phyloP scores from a whole-genome alignment of 2,329 filamentous ascomycete genomes.

The Trichophaea hybrida region DNA sequence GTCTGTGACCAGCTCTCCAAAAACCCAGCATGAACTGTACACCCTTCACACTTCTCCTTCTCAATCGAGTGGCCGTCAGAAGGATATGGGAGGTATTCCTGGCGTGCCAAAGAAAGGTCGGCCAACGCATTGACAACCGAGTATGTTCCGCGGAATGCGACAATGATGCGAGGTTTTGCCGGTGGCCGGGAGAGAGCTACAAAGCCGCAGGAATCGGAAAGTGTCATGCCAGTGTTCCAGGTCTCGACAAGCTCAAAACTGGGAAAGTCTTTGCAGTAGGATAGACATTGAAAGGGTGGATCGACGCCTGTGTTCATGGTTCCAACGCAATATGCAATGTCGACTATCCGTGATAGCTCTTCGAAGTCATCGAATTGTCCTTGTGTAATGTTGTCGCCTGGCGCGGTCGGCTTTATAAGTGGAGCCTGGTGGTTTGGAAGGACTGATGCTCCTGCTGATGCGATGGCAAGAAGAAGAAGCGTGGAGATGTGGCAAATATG shows the following conservation, averaged over 20 bases:
- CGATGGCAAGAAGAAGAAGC: not conserved
- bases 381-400: conserved; percentile 36
- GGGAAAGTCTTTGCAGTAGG: conserved; percentile 72
- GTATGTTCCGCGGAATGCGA: conserved; percentile 90
- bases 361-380: conserved; percentile 68
- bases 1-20: conserved; percentile 70
- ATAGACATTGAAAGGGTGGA: conserved; percentile 71
- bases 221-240: conserved; percentile 77
- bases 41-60: conserved; percentile 55
- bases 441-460: not conserved
- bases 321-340: conserved; percentile 67
- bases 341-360: conserved; percentile 76
- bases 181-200: conserved; percentile 67
- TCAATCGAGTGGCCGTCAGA: conserved; percentile 25
- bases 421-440: not conserved
- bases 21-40: conserved; percentile 87
- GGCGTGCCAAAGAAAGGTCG: conserved; percentile 76
- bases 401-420: not conserved
- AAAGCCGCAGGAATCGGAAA: conserved; percentile 88
- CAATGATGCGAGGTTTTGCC: conserved; percentile 50
- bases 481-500: not conserved
- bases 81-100: conserved; percentile 81
- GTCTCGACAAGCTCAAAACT: conserved; percentile 64
- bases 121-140: conserved; percentile 82
- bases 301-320: conserved; percentile 53